A percentile compares a stretch with the other conserved stretches of the same genome.
Conservation (phyloP, 306 rosid genomes). For the Rubus idaeus region DNA sequence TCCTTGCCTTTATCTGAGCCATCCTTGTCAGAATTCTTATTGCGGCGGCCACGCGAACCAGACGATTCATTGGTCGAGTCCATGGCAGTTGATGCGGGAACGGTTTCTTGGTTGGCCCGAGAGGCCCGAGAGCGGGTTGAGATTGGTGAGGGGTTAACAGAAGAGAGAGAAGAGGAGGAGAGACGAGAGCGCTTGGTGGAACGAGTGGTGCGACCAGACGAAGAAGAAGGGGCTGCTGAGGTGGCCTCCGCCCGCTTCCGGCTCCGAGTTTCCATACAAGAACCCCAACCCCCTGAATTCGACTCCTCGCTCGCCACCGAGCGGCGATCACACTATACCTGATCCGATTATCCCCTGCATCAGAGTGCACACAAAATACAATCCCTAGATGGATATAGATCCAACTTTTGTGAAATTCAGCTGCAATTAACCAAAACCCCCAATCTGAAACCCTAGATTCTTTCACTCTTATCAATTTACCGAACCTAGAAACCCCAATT, state of each 20-base stretch:
- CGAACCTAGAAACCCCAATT: constrained; percentile 9
- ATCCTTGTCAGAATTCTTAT: constrained; percentile 64
- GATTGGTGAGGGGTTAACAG: constrained; percentile 29
- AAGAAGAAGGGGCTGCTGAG: constrained; percentile 99
- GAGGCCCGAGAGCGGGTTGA: constrained; percentile 78
- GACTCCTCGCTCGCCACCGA: constrained; percentile 75
- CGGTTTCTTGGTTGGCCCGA: constrained; percentile 22
- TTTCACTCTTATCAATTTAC: neutral
- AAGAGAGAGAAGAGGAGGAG: constrained; percentile 38
- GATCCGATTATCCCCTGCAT: constrained; percentile 45
- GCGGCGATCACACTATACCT: constrained; percentile 59
- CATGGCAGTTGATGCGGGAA: constrained; percentile 49
- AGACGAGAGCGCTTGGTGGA: constrained; percentile 76
- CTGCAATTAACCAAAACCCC: constrained; percentile 29
- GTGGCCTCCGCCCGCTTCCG: constrained; percentile 99
- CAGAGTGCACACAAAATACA: constrained; percentile 14
- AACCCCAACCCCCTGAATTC: constrained; percentile 83
- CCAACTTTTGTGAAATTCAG: constrained; percentile 19
- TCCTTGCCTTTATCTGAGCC: constrained; percentile 77
- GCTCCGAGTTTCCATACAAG: constrained; percentile 99
- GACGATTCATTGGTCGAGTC: constrained; percentile 84
- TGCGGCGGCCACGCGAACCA: constrained; percentile 77
- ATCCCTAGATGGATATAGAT: neutral
- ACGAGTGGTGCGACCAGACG: constrained; percentile 81
- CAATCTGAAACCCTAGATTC: constrained; percentile 50